A percentile compares a stretch with the other conserved stretches of the same genome.
Conservation (phyloP, 2,329 filamentous ascomycete species). For the Alternaria angustiovoidea region DNA sequence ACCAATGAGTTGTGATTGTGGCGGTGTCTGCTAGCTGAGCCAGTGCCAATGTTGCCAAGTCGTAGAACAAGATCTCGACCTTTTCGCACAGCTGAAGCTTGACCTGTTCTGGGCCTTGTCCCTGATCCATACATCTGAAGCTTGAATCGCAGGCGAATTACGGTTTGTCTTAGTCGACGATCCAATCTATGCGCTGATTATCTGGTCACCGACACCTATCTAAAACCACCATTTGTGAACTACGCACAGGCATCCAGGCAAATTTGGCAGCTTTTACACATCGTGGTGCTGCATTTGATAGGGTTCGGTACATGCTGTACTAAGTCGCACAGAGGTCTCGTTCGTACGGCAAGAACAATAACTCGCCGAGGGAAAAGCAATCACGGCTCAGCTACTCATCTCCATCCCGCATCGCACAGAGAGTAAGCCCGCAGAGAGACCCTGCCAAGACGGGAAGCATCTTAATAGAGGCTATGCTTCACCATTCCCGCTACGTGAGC, state of each 20-base stretch:
- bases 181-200: background rate
- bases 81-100: background rate
- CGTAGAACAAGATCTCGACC: constrained; percentile 3
- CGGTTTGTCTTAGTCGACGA: background rate
- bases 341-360: background rate
- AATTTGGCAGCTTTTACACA: background rate
- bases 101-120: background rate
- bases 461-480: constrained; percentile 2
- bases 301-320: background rate
- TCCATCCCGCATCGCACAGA: background rate
- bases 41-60: constrained; percentile 4
- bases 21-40: background rate
- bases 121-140: background rate
- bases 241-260: background rate
- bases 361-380: background rate
- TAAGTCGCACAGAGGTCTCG: background rate
- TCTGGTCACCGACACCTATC: background rate
- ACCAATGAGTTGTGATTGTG: background rate
- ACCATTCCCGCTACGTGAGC: background rate
- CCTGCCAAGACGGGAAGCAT: background rate
- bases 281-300: background rate
- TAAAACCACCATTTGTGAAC: background rate
- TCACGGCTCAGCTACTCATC: background rate
- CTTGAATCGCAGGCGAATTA: constrained; percentile 1
- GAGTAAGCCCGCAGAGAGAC: background rate